Percentiles rank a stretch among this genome's conserved stretches.
phyloP scores from a whole-genome alignment of 2,329 filamentous ascomycete genomes.

The Diplocarpon rosae region DNA sequence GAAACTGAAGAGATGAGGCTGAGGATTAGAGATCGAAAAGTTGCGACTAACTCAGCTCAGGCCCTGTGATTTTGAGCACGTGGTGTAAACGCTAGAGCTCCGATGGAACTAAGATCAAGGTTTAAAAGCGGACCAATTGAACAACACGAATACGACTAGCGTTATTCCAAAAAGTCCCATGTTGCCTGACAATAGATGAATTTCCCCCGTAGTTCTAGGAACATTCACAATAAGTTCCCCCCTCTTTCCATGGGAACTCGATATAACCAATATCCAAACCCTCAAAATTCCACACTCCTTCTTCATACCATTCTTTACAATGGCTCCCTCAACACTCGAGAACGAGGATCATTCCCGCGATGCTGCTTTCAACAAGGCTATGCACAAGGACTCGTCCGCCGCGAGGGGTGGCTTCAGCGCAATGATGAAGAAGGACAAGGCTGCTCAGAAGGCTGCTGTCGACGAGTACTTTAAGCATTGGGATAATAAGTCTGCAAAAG shows the following conservation, averaged over 20 bases:
- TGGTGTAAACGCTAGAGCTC: no score
- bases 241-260: not conserved
- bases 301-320: conserved; percentile 10
- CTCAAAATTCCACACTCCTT: not conserved
- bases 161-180: not conserved
- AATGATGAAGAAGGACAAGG: conserved; percentile 74
- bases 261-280: conserved; percentile 3
- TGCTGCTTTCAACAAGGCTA: conserved; percentile 80
- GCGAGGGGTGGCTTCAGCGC: conserved; percentile 65
- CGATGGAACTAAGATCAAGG: not conserved
- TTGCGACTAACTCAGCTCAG: not conserved
- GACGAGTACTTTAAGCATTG: conserved; percentile 97
- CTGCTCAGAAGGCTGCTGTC: conserved; percentile 69
- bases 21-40: not conserved
- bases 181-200: no score
- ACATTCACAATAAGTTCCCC: conserved; percentile 3
- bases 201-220: not conserved
- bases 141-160: not conserved
- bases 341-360: conserved; percentile 73
- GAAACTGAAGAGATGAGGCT: conserved; percentile 7
- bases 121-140: not conserved
- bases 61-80: no score
- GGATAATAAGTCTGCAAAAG: conserved; percentile 71
- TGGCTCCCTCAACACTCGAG: conserved; percentile 47
- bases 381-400: conserved; percentile 64